These are phyloP conservation scores for Candida dendrica DNA, from an alignment of 805 yeast species.

Conservation along the genomic window DNA sequence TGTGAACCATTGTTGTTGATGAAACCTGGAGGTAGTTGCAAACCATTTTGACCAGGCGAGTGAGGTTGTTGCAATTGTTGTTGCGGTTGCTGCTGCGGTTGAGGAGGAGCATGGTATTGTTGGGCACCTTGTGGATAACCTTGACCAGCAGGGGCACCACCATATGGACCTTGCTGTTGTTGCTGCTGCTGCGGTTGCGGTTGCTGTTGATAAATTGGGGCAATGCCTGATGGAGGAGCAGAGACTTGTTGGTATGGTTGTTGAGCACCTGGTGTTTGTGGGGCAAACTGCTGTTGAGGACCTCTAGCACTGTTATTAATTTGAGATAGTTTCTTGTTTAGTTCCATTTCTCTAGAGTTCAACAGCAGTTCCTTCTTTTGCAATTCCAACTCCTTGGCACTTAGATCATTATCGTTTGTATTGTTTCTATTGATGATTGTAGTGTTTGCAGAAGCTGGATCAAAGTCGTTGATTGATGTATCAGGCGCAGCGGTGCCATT, in stretches of 20 bases:
- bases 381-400: conserved; percentile 20
- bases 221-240: background rate
- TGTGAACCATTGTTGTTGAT: conserved; percentile 24
- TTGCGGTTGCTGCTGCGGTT: conserved; percentile 10
- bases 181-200: conserved; percentile 6
- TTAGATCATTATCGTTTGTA: conserved; percentile 1
- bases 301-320: conserved; percentile 1
- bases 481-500: conserved; percentile 8
- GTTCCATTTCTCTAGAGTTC: conserved; percentile 17
- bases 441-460: conserved; percentile 17
- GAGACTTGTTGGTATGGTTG: background rate
- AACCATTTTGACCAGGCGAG: conserved; percentile 6
- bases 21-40: conserved; percentile 25
- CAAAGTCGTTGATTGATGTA: background rate
- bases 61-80: conserved; percentile 9
- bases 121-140: background rate
- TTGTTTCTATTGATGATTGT: background rate
- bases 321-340: conserved; percentile 16
- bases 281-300: background rate
- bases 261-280: background rate
- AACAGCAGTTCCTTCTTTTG: conserved; percentile 18
- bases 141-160: background rate
- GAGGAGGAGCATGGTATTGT: conserved; percentile 1
- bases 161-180: conserved; percentile 1
- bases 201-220: conserved; percentile 6